Conservation (phyloP, 2,329 filamentous ascomycete species). For the Orbilia blumenaviensis region DNA sequence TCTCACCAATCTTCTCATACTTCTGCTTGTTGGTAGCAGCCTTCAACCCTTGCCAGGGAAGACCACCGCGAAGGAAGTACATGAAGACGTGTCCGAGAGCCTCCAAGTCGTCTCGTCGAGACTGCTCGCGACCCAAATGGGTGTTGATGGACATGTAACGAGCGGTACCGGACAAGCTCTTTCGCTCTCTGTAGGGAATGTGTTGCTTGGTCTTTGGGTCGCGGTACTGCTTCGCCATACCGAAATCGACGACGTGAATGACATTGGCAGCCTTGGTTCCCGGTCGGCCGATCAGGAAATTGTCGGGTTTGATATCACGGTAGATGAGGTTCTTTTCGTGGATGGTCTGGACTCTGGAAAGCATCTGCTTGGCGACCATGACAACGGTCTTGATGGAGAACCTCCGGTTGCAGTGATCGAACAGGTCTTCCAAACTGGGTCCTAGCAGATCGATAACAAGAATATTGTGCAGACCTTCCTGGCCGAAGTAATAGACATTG, state of each 20-base stretch:
- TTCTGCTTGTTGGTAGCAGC: slow-evolving; percentile 89
- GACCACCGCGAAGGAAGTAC: slow-evolving; percentile 76
- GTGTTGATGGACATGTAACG: slow-evolving; percentile 99
- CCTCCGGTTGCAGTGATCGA: slow-evolving; percentile 93
- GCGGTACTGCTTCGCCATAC: slow-evolving; percentile 99
- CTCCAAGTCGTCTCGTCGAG: slow-evolving; percentile 92
- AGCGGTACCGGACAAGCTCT: slow-evolving; percentile 94
- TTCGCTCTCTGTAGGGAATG: slow-evolving; percentile 95
- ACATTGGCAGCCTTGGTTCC: slow-evolving; percentile 95
- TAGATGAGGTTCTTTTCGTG: slow-evolving; percentile 99
- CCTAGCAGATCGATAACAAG: slow-evolving; percentile 96
- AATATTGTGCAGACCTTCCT: slow-evolving; percentile 98
- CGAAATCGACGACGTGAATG: slow-evolving; percentile 98
- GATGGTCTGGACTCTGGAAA: slow-evolving; percentile 80
- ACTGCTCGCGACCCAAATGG: slow-evolving; percentile 94
- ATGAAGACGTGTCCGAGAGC: slow-evolving; percentile 80
- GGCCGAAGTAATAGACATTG: slow-evolving; percentile 99
- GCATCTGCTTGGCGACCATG: slow-evolving; percentile 99
- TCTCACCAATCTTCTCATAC: slow-evolving; percentile 99
- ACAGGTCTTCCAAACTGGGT: slow-evolving; percentile 93
- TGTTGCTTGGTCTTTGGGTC: slow-evolving; percentile 99
- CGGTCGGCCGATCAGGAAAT: slow-evolving; percentile 94
- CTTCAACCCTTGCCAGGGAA: slow-evolving; percentile 78
- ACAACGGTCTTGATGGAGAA: slow-evolving; percentile 98
- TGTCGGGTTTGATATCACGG: slow-evolving; percentile 98